phyloP scores from a whole-genome alignment of 768 basidiomycete species.

The Cystofilobasidium capitatum region DNA sequence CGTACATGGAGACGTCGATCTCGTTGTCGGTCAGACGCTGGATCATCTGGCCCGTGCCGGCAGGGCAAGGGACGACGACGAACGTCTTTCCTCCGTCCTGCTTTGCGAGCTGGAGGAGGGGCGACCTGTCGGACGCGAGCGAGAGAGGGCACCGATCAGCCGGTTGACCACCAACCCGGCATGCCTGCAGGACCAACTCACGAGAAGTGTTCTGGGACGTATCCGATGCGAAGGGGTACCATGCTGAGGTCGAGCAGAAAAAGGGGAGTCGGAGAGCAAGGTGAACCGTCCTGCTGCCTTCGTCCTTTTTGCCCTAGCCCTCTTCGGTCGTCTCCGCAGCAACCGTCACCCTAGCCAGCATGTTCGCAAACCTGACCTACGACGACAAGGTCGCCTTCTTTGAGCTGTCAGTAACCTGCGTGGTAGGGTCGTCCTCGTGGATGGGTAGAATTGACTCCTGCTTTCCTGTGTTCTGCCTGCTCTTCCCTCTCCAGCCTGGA shows the following conservation, averaged over 20 bases:
- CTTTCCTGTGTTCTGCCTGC: neutral
- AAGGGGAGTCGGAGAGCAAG: neutral
- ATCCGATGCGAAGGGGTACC: slow-evolving; percentile 12
- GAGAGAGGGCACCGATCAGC: neutral
- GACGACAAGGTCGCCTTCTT: slow-evolving; percentile 19
- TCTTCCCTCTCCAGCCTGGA: neutral
- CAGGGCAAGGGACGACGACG: slow-evolving; percentile 75
- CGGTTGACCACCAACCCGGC: no score
- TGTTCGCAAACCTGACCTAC: slow-evolving; percentile 17
- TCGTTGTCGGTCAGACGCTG: slow-evolving; percentile 60
- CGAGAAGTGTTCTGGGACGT: slow-evolving; percentile 25
- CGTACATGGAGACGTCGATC: slow-evolving; percentile 74
- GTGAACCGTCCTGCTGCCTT: neutral
- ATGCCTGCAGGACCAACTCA: no score
- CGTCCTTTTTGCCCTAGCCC: no score
- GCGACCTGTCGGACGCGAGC: slow-evolving; percentile 49
- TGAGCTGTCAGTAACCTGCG: slow-evolving; percentile 4
- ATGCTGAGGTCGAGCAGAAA: neutral
- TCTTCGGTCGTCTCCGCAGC: neutral
- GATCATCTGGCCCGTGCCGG: slow-evolving; percentile 48
- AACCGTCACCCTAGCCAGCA: neutral
- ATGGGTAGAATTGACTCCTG: neutral
- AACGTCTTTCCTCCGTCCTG: slow-evolving; percentile 63
- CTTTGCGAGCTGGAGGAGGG: slow-evolving; percentile 73
- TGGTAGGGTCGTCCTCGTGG: neutral